Conservation (phyloP, 148 eudicot genomes). For the Spergularia marina region DNA sequence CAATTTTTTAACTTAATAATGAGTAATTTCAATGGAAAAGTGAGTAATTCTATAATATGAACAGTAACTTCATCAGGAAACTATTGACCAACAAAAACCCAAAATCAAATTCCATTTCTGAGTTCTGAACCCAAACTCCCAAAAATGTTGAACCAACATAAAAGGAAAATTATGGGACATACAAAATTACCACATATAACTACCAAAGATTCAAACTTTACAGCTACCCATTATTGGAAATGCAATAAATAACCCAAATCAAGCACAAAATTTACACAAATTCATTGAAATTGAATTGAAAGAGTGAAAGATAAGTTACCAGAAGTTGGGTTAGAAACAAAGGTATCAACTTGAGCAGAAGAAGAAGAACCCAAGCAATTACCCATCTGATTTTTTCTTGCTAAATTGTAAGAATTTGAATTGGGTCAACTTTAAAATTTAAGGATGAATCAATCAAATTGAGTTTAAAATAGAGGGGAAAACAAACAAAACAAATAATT, state of each 20-base stretch:
- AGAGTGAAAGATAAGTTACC: constrained; percentile 35
- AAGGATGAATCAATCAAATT: not conserved
- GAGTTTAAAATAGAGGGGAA: not conserved
- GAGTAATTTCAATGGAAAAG: too few species aligned
- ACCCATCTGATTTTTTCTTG: not conserved
- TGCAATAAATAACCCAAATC: not conserved
- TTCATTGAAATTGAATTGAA: not conserved
- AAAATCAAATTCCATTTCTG: not conserved
- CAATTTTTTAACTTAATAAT: too few species aligned
- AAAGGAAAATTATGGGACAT: not conserved
- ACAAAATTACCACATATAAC: not conserved
- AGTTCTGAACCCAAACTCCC: not conserved
- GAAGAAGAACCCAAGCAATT: constrained; percentile 53
- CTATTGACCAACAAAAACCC: not conserved
- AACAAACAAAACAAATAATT: not conserved
- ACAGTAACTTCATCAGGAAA: not conserved
- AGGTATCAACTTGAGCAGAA: constrained; percentile 71
- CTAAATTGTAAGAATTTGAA: too few species aligned
- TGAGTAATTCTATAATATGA: not conserved
- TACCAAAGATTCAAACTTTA: constrained; percentile 9
- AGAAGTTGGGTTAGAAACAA: constrained; percentile 41
- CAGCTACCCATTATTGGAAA: constrained; percentile 4
- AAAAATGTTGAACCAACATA: not conserved
- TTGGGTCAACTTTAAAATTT: too few species aligned
- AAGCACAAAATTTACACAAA: not conserved